phyloP scores from a whole-genome alignment of 176 grass and related monocot species.

The Alloteropsis semialata region DNA sequence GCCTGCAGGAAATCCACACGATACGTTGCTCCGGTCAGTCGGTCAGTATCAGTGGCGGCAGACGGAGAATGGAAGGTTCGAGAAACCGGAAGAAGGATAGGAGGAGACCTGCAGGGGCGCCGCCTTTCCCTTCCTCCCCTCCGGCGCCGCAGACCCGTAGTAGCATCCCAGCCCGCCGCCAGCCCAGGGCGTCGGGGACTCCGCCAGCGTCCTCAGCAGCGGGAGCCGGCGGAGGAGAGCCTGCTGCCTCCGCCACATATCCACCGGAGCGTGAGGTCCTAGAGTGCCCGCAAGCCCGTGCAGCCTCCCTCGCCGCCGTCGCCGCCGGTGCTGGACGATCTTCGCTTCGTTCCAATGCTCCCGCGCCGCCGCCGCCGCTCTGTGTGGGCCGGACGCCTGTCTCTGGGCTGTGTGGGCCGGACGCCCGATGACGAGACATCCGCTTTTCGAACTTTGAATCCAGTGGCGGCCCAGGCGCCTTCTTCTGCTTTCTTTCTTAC shows the following conservation, averaged over 20 bases:
- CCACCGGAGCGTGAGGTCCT: not conserved
- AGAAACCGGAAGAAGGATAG: not conserved
- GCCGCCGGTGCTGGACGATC: too few species aligned
- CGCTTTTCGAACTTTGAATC: too few species aligned
- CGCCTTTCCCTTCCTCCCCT: not conserved
- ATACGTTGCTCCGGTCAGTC: not conserved
- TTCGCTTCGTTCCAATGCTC: too few species aligned
- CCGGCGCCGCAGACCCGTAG: not conserved
- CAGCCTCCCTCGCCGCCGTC: too few species aligned
- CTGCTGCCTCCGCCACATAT: not conserved
- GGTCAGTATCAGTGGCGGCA: not conserved
- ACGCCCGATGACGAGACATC: too few species aligned
- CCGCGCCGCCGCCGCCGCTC: too few species aligned
- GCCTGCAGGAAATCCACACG: not conserved
- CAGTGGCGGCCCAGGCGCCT: too few species aligned
- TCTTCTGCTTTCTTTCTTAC: too few species aligned
- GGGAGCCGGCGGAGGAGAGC: not conserved
- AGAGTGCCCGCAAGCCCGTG: too few species aligned
- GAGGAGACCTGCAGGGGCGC: conserved; percentile 1
- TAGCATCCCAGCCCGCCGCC: not conserved
- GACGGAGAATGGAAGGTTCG: not conserved
- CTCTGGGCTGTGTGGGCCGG: not conserved
- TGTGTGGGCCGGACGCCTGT: not conserved
- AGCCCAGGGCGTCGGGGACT: not conserved
- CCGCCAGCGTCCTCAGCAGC: not conserved